Conservation (phyloP, 2,329 filamentous ascomycete species). For the Phialophora tarda region DNA sequence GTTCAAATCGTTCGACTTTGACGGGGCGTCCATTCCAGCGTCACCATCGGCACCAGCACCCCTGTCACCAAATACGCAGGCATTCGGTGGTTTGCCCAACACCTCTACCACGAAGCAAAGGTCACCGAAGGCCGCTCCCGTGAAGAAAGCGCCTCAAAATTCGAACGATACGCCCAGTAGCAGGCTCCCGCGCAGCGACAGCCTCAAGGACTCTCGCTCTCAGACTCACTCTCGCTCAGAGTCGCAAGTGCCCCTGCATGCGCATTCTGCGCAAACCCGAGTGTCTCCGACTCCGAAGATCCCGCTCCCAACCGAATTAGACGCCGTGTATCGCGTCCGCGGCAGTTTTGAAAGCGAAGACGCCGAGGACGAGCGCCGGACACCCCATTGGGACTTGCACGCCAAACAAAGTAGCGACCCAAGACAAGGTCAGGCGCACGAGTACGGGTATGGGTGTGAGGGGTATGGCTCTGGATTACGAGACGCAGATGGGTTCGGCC, state of each 20-base stretch:
- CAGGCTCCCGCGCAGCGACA: conserved; percentile 6
- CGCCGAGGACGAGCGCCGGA: conserved; percentile 2
- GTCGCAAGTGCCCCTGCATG: conserved; percentile 20
- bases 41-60: conserved; percentile 8
- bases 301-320: conserved; percentile 10
- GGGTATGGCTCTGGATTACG: conserved; percentile 2
- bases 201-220: neutral
- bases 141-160: conserved; percentile 1
- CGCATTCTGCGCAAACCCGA: conserved; percentile 9
- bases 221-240: conserved; percentile 17
- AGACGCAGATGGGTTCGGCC: conserved; percentile 25
- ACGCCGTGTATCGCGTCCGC: conserved; percentile 23
- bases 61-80: neutral
- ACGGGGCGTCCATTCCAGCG: conserved; percentile 6
- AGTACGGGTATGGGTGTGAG: conserved; percentile 8
- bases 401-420: neutral
- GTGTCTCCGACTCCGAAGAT: conserved; percentile 9
- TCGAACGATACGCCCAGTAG: conserved; percentile 6
- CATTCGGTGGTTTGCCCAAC: neutral
- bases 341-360: conserved; percentile 26
- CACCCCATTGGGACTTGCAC: neutral
- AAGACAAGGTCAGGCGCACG: neutral
- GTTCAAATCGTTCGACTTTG: conserved; percentile 30
- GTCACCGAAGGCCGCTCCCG: conserved; percentile 1
- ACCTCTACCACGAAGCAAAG: conserved; percentile 5